phyloP scores from a whole-genome alignment of 805 yeast species.

The Alloascoidea hylecoeti region DNA sequence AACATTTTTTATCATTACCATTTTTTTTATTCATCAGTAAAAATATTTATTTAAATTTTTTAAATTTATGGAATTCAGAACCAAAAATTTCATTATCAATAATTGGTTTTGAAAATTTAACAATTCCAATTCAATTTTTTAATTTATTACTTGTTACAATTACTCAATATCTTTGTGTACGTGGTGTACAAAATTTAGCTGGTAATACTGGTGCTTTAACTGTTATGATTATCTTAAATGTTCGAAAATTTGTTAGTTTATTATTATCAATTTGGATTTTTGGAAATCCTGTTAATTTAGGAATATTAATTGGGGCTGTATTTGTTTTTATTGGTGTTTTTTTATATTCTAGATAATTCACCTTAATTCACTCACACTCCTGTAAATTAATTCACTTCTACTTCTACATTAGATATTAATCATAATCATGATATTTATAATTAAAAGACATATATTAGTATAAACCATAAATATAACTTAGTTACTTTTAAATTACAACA shows the following conservation, averaged over 20 bases:
- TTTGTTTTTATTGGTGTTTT: constrained; percentile 35
- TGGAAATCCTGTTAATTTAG: constrained; percentile 21
- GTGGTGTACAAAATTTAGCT: constrained; percentile 39
- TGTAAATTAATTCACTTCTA: no score
- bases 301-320: constrained; percentile 20
- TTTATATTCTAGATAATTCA: constrained; percentile 20
- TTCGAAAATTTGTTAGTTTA: constrained; percentile 37
- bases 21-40: constrained; percentile 22
- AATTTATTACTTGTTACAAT: constrained; percentile 21
- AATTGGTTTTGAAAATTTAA: not conserved
- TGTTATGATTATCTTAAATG: constrained; percentile 31
- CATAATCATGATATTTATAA: no score
- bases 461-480: no score
- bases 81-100: not conserved
- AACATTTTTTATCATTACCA: constrained; percentile 36
- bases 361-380: no score
- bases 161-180: constrained; percentile 35
- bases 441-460: no score
- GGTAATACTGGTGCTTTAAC: constrained; percentile 35
- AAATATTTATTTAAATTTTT: constrained; percentile 12
- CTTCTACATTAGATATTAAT: no score
- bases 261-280: constrained; percentile 32
- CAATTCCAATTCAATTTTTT: constrained; percentile 10
- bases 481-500: no score
- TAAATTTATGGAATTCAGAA: not conserved